Evolutionary conservation across 306 rosid species (phyloP), one percentile per base, ranked within the genome.

Genomic region (Ochetophila trinervis): DNA sequence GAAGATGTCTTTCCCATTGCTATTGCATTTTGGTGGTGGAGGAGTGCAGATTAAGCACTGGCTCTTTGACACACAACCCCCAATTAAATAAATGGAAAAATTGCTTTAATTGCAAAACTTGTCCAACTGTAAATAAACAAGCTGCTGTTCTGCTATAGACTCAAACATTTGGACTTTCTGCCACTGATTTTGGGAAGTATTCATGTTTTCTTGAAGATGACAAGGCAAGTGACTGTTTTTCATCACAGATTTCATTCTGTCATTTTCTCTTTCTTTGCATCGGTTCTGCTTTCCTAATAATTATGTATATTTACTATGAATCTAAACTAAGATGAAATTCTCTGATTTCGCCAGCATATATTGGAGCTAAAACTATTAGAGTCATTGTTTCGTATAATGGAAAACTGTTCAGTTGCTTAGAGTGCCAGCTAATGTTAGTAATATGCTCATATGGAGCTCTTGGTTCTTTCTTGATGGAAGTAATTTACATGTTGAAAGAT

Each of bases 181-280:
- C 71, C 15, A 60, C 54, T 16, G 54, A 6, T 15, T 19, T 50
- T 16, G 54, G 3, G 4, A 50, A 74, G 27, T 36, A 9, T 68
- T 54, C 58, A 42, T 51, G 2, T 8, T 53, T 22, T 12, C 16
- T 10, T 27, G 68, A 62, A 40, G 75, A 57, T 57, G n/a, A 53
- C 65, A 70, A 77, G 85, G 83, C 85, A 80, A 72, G 88, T 75
- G 70, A 22, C 51, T 44, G 13, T 65, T 44, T 45, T 45, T 65
- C 24, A 56, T 78, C 17, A 47, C 45, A 6, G 27, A 23, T 52
- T 58, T 65, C 62, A 27, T 50, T 50, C 22, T 58, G 20, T 32
- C 44, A 15, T 4, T 32, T n/a, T 57, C 45, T 14, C 15, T 32
- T 35, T 17, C 14, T 1, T 57, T 10, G 4, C 15, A 4, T 58